Base-by-base conservation (phyloP, 1,284 basidiomycete genomes). In the Cryptococcus sp. region DNA sequence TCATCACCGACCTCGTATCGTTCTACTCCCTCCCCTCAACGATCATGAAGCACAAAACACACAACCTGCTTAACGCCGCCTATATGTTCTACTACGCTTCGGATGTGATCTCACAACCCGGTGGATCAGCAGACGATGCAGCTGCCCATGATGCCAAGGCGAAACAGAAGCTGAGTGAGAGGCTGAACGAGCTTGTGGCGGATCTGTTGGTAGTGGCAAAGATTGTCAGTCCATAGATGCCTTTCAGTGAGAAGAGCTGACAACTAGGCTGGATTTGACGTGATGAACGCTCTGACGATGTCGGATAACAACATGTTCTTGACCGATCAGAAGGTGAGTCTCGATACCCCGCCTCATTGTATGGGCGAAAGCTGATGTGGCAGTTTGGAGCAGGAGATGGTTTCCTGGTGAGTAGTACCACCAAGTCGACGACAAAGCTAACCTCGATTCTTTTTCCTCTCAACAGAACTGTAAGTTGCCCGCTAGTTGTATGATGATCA, bases 1-100 rank as follows among this genome's bases (percentile, higher is more conserved):
- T 80, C 49, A 87, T 99, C 62, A 97, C 93, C 2, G 95, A 98
- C 74, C 85, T 94, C 65, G 85, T 97, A 72, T 94, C 94, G 6
- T 97, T 97, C 77, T 98, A 97, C 74, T 88, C 87, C 7, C 81
- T 99, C 19, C 94, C 95, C 0, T 97, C 93, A 5, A 55, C 67
- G 1, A 68, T 74, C 44, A 74, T 79, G 64, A 71, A 75, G 49
- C 68, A 71, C 60, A 44, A 70, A 51, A 56, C 69, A 48, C 57
- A 73, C 64, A 54, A 70, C 47, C 59, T 68, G 18, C 63, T 80
- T 38, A 72, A 78, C 44, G 78, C 79, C 0, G 78, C 77, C 2
- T 79, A 80, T 69, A 63, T 79, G 38, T 79, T 74, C 69, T 80
- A 79, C 69, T 79, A 79, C 58, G 79, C 76, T 7, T 69, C 74